phyloP scores from a whole-genome alignment of 306 rosid genomes.

The Cicer yamashitae region DNA sequence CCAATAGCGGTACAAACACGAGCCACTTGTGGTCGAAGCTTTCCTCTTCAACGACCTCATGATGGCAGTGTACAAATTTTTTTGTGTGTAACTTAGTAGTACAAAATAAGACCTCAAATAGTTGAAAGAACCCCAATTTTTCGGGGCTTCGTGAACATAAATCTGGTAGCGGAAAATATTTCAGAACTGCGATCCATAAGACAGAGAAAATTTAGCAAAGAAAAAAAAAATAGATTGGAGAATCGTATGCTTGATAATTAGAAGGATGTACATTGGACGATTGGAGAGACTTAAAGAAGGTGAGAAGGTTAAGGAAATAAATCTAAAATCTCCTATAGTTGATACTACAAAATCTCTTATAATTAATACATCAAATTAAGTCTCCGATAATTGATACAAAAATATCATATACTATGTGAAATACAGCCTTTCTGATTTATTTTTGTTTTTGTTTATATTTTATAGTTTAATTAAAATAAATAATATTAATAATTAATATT shows the following conservation, averaged over 20 bases:
- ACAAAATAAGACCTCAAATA: constrained; percentile 45
- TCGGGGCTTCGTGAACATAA: constrained; percentile 55
- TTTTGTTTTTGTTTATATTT: too few relatives aligned
- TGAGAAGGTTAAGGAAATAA: too few relatives aligned
- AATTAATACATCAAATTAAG: too few relatives aligned
- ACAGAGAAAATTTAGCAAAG: neutral
- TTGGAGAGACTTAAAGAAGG: too few relatives aligned
- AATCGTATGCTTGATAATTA: neutral
- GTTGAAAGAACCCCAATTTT: constrained; percentile 52
- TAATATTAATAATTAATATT: too few relatives aligned
- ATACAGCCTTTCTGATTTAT: too few relatives aligned
- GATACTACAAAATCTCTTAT: too few relatives aligned
- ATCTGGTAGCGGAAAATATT: constrained; percentile 44
- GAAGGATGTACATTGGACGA: neutral
- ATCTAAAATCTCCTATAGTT: too few relatives aligned
- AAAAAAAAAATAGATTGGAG: neutral
- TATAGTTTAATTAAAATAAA: too few relatives aligned
- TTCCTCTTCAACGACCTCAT: constrained; percentile 33
- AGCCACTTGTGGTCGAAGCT: constrained; percentile 47
- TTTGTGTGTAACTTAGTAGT: constrained; percentile 23
- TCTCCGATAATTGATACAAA: too few relatives aligned
- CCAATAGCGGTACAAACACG: constrained; percentile 45
- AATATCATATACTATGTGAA: too few relatives aligned
- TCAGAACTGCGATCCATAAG: constrained; percentile 5
- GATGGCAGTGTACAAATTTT: constrained; percentile 32